Evolutionary conservation across 768 basidiomycete species (phyloP).

Genomic region (Pisolithus orientalis): DNA sequence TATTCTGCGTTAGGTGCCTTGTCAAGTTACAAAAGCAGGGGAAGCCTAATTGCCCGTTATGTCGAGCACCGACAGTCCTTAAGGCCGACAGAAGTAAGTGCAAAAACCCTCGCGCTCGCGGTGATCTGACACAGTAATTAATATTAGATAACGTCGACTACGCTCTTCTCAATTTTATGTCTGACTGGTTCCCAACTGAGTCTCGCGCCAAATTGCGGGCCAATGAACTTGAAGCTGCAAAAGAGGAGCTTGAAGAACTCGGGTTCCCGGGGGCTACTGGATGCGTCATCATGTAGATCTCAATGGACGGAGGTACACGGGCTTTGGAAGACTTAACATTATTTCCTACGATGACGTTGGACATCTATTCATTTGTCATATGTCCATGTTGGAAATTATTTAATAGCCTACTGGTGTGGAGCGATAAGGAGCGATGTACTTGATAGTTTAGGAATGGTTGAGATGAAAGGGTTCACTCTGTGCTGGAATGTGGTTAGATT

Average conservation of each 20-base stretch:
- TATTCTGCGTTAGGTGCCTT: slow-evolving; percentile 45
- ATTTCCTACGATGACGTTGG: background rate
- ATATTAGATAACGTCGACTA: slow-evolving; percentile 68
- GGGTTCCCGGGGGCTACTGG: slow-evolving; percentile 36
- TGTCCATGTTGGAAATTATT: too few relatives aligned
- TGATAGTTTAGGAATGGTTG: background rate
- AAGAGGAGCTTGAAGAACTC: slow-evolving; percentile 62
- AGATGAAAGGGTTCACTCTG: background rate
- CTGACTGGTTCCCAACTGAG: slow-evolving; percentile 89
- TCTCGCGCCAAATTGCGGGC: slow-evolving; percentile 63
- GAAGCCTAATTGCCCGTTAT: slow-evolving; percentile 75
- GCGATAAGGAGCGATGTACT: too few relatives aligned
- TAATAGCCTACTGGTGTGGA: too few relatives aligned
- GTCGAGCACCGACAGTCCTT: slow-evolving; percentile 71
- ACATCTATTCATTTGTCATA: too few relatives aligned
- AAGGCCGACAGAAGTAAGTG: slow-evolving; percentile 71
- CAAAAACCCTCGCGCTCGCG: background rate
- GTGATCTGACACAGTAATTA: background rate
- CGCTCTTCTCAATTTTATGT: slow-evolving; percentile 79
- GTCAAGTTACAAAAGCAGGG: slow-evolving; percentile 89
- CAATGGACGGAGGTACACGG: background rate
- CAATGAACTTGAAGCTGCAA: slow-evolving; percentile 68
- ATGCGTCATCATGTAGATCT: slow-evolving; percentile 38
- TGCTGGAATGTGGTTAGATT: slow-evolving; percentile 2
- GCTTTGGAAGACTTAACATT: background rate